Conservation (phyloP, 805 yeast genomes). For the Naumovozyma castellii region DNA sequence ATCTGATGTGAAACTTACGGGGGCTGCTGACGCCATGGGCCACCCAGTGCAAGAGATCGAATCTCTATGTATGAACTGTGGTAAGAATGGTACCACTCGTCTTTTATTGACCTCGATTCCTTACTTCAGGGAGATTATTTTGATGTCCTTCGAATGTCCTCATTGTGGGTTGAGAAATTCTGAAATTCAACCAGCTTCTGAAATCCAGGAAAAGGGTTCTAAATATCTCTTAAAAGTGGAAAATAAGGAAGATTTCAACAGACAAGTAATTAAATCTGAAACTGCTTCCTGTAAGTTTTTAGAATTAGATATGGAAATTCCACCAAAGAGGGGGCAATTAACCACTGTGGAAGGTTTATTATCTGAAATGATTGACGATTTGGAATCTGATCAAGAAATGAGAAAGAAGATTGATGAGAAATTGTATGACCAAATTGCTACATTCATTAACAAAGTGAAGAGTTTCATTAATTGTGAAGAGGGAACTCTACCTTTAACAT, state of each 20-base stretch:
- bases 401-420: constrained; percentile 71
- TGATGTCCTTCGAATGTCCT: constrained; percentile 93
- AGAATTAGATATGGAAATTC: constrained; percentile 87
- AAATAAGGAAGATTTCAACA: constrained; percentile 59
- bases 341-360: constrained; percentile 88
- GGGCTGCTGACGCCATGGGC: constrained; percentile 75
- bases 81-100: constrained; percentile 73
- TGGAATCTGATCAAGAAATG: constrained; percentile 69
- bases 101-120: constrained; percentile 84
- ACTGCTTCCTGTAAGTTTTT: constrained; percentile 68
- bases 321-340: constrained; percentile 87
- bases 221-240: constrained; percentile 64
- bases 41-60: constrained; percentile 94
- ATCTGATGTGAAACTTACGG: constrained; percentile 44
- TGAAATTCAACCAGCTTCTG: constrained; percentile 93
- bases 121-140: constrained; percentile 76
- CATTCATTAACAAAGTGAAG: constrained; percentile 52
- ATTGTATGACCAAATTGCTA: constrained; percentile 63
- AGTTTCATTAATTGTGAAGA: constrained; percentile 56
- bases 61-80: constrained; percentile 94
- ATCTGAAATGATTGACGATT: constrained; percentile 72
- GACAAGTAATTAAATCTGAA: constrained; percentile 90
- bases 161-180: constrained; percentile 88
- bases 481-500: constrained; percentile 64
- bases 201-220: constrained; percentile 81